Evolutionary conservation across 2,329 filamentous ascomycete genomes (phyloP), one percentile per base, ranked within the genome.

Genomic region (Cladobotryum protrusum): DNA sequence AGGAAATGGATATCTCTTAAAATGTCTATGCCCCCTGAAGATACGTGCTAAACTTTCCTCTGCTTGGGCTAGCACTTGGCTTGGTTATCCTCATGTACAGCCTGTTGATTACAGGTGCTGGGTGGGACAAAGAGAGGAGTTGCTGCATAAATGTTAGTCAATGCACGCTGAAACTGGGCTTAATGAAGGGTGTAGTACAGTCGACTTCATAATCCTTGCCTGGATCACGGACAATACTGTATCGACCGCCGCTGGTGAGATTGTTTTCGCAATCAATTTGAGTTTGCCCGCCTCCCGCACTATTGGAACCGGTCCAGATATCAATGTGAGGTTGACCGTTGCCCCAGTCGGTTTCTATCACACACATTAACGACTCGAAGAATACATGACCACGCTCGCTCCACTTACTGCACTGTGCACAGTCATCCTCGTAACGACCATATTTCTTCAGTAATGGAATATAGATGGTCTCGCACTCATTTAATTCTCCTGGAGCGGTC

Each of bases 261-360:
- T 45, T 45, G 43, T 56, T 48, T 49, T 56, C 52, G 32, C 54
- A 56, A 34, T 56, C 29, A 29, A 56, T 54, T 47, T 56, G 54
- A 34, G 18, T 24, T 35, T 56, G 47, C 8, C 52, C 54, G 9
- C 54, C 54, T 29, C 45, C 49, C 7, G 13, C 9, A 32, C 35
- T 41, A 37, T 47, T 48, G 33, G 54, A 56, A 4, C 52, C 54
- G 11, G 54, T 54, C 54, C 54, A 56, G 39, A 56, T 56, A 29
- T 56, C 54, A 34, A 54, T 56, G 33, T 56, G 54, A 40, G 44
- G 46, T 47, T 56, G 46, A 20, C 54, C 54, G 29, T 36, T 45
- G 24, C 34, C 43, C 45, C 43, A 45, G 43, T 55, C 54, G 8
- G 46, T 35, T 15, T 29, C 46, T 48, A 2, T 19, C 7, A 35